These are phyloP conservation scores for Neonectria punicea DNA, from an alignment of 2,329 filamentous ascomycete species.

Conservation along the genomic window DNA sequence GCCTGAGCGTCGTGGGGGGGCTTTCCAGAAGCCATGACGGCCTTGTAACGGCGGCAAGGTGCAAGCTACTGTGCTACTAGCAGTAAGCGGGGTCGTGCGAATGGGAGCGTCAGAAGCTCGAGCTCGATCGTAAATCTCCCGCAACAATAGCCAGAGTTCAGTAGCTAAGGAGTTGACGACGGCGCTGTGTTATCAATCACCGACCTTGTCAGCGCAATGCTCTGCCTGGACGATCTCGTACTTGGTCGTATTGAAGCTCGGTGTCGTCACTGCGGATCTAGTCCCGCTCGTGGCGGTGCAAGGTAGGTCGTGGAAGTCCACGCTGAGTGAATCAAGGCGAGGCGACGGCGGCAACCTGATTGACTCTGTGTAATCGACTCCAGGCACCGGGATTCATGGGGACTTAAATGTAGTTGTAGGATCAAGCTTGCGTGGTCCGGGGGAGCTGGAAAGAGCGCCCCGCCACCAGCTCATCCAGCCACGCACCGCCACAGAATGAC, in stretches of 20 bases:
- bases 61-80: conserved; percentile 24
- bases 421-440: conserved; percentile 26
- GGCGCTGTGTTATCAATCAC: not conserved
- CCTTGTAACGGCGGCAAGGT: conserved; percentile 8
- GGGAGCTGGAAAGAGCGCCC: conserved; percentile 24
- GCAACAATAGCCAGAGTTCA: not conserved
- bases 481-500: conserved; percentile 41
- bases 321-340: not conserved
- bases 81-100: conserved; percentile 25
- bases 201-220: conserved; percentile 2
- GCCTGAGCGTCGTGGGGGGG: conserved; percentile 10
- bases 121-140: conserved; percentile 16
- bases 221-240: conserved; percentile 5
- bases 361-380: conserved; percentile 2
- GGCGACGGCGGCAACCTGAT: not conserved
- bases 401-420: conserved; percentile 16
- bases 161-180: not conserved
- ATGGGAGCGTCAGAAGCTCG: conserved; percentile 18
- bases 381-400: conserved; percentile 2
- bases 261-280: conserved; percentile 41
- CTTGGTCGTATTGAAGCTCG: conserved; percentile 17
- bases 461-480: conserved; percentile 36
- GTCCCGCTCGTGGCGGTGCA: conserved; percentile 38
- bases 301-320: conserved; percentile 12
- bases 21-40: conserved; percentile 28